Conservation (phyloP, 2,329 filamentous ascomycete genomes). For the Fusarium graminum region DNA sequence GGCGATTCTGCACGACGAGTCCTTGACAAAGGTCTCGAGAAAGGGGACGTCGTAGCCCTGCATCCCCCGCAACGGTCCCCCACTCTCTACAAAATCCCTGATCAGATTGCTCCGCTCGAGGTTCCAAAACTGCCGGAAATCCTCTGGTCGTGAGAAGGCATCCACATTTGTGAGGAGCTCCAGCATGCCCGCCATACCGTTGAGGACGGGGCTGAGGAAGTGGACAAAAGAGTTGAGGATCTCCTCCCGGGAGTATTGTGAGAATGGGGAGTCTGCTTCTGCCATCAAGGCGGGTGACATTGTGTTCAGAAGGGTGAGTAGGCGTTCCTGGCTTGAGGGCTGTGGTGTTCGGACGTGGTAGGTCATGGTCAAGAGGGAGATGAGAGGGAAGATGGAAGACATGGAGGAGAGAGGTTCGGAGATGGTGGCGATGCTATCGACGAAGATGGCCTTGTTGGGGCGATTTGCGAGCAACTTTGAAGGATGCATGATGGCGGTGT, state of each 20-base stretch:
- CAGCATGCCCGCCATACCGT: slow-evolving; percentile 53
- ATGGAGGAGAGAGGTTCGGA: slow-evolving; percentile 52
- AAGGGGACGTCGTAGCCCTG: slow-evolving; percentile 48
- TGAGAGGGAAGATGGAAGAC: slow-evolving; percentile 51
- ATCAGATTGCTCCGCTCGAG: slow-evolving; percentile 53
- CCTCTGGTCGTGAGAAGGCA: slow-evolving; percentile 51
- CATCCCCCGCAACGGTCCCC: slow-evolving; percentile 41
- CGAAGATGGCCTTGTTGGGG: slow-evolving; percentile 39
- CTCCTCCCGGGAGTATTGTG: slow-evolving; percentile 46
- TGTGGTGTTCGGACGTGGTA: slow-evolving; percentile 50
- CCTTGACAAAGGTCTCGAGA: slow-evolving; percentile 47
- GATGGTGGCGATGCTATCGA: slow-evolving; percentile 50
- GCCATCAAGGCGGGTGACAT: slow-evolving; percentile 46
- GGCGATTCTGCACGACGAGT: slow-evolving; percentile 45
- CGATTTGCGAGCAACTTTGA: slow-evolving; percentile 44
- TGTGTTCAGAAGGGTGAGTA: slow-evolving; percentile 53
- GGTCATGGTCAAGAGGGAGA: slow-evolving; percentile 53
- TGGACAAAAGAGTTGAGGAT: slow-evolving; percentile 51
- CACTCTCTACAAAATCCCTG: slow-evolving; percentile 51
- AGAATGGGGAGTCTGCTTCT: slow-evolving; percentile 16
- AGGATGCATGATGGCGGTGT: slow-evolving; percentile 38
- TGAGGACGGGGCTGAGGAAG: slow-evolving; percentile 52
- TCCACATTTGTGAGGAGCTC: slow-evolving; percentile 52
- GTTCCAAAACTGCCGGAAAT: slow-evolving; percentile 54
- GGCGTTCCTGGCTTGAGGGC: slow-evolving; percentile 48